Evolutionary conservation across 2,329 filamentous ascomycete genomes (phyloP).

Genomic region (Penicillium sp.): DNA sequence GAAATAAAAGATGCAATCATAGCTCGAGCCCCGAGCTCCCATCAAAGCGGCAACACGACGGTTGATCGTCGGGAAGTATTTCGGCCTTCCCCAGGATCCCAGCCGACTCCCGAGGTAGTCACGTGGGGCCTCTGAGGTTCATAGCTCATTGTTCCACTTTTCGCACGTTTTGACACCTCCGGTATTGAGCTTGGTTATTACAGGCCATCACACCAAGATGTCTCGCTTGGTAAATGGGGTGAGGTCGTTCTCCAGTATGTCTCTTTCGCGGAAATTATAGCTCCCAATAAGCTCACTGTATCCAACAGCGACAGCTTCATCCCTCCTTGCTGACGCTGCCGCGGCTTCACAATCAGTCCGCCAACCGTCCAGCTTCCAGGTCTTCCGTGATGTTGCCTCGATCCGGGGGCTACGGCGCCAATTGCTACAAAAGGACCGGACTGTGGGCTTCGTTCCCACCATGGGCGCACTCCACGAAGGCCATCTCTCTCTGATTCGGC

Average conservation of each 20-base stretch:
- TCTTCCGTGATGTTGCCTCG: slow-evolving; percentile 71
- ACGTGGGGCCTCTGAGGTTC: slow-evolving; percentile 15
- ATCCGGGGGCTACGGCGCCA: slow-evolving; percentile 67
- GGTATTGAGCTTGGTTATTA: not conserved
- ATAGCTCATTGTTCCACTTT: slow-evolving; percentile 9
- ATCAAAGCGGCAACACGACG: slow-evolving; percentile 19
- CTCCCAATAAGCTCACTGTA: slow-evolving; percentile 14
- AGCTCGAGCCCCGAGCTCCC: slow-evolving; percentile 20
- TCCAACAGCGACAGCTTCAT: slow-evolving; percentile 23
- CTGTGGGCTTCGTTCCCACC: slow-evolving; percentile 85
- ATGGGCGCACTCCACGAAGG: slow-evolving; percentile 97
- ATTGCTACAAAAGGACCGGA: slow-evolving; percentile 63
- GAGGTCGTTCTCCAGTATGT: slow-evolving; percentile 31
- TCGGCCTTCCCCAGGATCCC: slow-evolving; percentile 25
- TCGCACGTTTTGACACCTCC: not conserved
- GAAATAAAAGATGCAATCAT: slow-evolving; percentile 10
- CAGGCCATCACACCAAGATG: slow-evolving; percentile 23
- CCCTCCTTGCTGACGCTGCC: slow-evolving; percentile 23
- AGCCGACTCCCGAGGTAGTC: slow-evolving; percentile 30
- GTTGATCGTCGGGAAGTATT: slow-evolving; percentile 21
- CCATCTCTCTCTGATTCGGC: slow-evolving; percentile 78
- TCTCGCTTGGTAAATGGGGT: slow-evolving; percentile 28
- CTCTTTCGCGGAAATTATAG: not conserved
- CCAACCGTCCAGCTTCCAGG: slow-evolving; percentile 35
- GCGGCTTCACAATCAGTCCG: slow-evolving; percentile 19